These are phyloP conservation scores for Globisporangium echinulatum DNA, from an alignment of 352 stramenopile species.

Conservation along the genomic window DNA sequence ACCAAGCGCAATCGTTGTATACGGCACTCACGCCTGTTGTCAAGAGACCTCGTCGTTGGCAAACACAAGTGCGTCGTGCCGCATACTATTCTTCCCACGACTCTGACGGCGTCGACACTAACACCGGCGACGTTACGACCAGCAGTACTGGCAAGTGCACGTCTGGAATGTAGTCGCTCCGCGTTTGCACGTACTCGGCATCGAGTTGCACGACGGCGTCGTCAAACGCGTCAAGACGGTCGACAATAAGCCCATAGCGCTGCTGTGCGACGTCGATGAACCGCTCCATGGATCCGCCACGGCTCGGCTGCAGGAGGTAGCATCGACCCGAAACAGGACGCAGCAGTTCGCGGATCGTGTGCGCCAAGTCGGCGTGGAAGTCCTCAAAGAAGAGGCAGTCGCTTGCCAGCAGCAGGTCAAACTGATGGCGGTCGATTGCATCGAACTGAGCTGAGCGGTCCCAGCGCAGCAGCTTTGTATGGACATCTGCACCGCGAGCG, in stretches of 20 bases:
- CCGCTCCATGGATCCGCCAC: conserved; percentile 69
- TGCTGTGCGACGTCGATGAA: conserved; percentile 47
- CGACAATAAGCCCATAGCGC: conserved; percentile 25
- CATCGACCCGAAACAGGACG: conserved; percentile 33
- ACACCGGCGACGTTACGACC: conserved; percentile 11
- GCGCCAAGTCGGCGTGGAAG: conserved; percentile 71
- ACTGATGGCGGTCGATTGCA: conserved; percentile 32
- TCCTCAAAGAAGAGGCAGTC: conserved; percentile 87
- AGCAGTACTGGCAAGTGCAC: conserved; percentile 66
- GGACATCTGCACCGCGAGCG: conserved; percentile 3
- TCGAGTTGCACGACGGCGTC: conserved; percentile 28
- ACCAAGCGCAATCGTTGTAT: too few relatives aligned
- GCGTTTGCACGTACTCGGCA: conserved; percentile 21
- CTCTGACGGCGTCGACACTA: too few relatives aligned
- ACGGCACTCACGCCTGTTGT: too few relatives aligned
- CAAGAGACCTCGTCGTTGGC: too few relatives aligned
- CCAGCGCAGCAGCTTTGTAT: conserved; percentile 58
- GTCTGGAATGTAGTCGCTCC: conserved; percentile 55
- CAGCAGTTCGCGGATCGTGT: conserved; percentile 60
- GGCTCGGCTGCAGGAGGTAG: conserved; percentile 70
- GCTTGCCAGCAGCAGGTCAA: conserved; percentile 76
- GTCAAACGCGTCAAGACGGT: conserved; percentile 36
- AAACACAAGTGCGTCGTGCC: too few relatives aligned
- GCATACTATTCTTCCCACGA: neutral
- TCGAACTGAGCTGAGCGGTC: conserved; percentile 33